Conservation (phyloP, 306 rosid species). For the Psophocarpus tetragonolobus region DNA sequence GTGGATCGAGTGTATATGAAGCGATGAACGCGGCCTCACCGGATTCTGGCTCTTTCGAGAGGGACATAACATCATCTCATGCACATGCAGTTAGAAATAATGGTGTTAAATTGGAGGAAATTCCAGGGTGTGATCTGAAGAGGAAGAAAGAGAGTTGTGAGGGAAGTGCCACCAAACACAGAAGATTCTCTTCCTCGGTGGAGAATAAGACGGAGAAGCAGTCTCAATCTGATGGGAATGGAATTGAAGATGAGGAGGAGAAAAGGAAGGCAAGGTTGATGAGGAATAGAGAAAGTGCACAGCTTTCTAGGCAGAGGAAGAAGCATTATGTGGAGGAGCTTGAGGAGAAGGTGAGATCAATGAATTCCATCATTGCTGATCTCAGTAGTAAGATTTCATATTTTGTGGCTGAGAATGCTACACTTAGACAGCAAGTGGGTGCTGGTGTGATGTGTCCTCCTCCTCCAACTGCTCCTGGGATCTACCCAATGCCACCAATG, state of each 20-base stretch:
- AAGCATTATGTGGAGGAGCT: constrained; percentile 96
- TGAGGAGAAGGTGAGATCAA: constrained; percentile 81
- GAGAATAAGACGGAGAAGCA: constrained; percentile 32
- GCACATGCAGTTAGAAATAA: constrained; percentile 41
- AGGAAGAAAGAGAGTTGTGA: constrained; percentile 68
- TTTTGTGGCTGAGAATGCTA: constrained; percentile 84
- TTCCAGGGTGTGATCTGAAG: constrained; percentile 52
- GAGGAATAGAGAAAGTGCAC: constrained; percentile 98
- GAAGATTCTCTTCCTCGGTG: constrained; percentile 50
- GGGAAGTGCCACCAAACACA: constrained; percentile 50
- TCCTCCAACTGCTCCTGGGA: constrained; percentile 62
- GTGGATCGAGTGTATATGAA: constrained; percentile 56
- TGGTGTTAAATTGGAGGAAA: constrained; percentile 58
- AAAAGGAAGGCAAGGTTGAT: constrained; percentile 79
- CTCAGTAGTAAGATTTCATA: constrained; percentile 69
- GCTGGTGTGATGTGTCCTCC: constrained; percentile 62
- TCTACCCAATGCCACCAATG: constrained; percentile 76
- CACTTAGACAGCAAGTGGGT: constrained; percentile 80
- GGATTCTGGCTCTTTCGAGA: constrained; percentile 42
- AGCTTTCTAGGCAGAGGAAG: constrained; percentile 96
- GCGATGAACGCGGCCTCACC: constrained; percentile 45
- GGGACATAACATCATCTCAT: constrained; percentile 49
- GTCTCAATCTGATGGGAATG: constrained; percentile 19
- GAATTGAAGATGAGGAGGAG: constrained; percentile 52
- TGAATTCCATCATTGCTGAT: constrained; percentile 86